These are phyloP conservation scores for Annulohypoxylon truncatum DNA, from an alignment of 2,329 filamentous ascomycete species.

Conservation along the genomic window DNA sequence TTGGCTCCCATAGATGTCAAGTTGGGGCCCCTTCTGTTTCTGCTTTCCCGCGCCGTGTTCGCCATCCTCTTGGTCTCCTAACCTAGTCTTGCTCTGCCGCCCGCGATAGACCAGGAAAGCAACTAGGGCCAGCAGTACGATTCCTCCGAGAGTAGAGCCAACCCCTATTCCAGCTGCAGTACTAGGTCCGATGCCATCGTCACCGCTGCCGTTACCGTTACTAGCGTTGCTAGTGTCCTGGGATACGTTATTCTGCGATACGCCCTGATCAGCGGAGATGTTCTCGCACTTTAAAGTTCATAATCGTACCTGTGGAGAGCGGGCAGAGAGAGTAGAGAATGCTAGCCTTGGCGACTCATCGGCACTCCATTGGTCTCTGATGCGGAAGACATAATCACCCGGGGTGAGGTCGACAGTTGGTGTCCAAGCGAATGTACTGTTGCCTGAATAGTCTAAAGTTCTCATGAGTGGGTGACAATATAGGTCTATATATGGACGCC, in stretches of 20 bases:
- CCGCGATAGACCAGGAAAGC: slow-evolving; percentile 26
- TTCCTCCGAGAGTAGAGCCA: slow-evolving; percentile 30
- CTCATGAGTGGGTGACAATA: background rate
- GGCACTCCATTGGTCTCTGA: slow-evolving; percentile 4
- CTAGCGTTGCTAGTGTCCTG: background rate
- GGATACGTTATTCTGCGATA: background rate
- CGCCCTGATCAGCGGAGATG: background rate
- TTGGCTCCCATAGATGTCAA: background rate
- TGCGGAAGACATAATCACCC: slow-evolving; percentile 24
- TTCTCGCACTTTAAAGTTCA: background rate
- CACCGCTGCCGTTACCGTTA: background rate
- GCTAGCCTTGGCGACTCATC: slow-evolving; percentile 20
- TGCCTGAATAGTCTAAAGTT: background rate
- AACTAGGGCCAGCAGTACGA: slow-evolving; percentile 27
- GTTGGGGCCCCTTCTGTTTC: slow-evolving; percentile 18
- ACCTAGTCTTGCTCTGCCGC: slow-evolving; percentile 13
- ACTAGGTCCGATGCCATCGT: slow-evolving; percentile 12
- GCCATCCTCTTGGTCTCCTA: slow-evolving; percentile 6
- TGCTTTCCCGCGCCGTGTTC: background rate
- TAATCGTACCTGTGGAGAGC: slow-evolving; percentile 12
- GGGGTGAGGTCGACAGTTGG: slow-evolving; percentile 4
- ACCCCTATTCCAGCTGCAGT: slow-evolving; percentile 24
- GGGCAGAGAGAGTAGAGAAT: background rate
- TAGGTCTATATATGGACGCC: background rate
- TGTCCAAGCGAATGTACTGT: slow-evolving; percentile 15